A percentile compares a stretch with the other conserved stretches of the same genome.
These are phyloP conservation scores for Puccinia polysora DNA, from an alignment of 1,284 basidiomycete species.

Conservation along the genomic window DNA sequence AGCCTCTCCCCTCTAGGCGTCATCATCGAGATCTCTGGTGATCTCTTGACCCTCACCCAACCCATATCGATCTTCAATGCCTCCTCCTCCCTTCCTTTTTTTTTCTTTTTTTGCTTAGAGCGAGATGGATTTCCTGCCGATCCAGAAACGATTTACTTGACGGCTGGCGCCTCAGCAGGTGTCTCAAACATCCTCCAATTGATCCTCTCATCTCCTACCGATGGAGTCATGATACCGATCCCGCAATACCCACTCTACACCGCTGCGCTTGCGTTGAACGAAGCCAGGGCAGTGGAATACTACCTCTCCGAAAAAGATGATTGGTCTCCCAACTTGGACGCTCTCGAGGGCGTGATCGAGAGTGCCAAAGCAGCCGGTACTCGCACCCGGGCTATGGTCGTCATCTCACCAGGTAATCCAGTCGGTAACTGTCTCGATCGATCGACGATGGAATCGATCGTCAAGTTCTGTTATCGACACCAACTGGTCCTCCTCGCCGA, in stretches of 20 bases:
- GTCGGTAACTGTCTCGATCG: constrained; percentile 76
- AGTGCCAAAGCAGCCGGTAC: constrained; percentile 65
- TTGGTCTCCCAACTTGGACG: constrained; percentile 75
- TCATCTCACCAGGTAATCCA: constrained; percentile 95
- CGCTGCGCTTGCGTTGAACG: constrained; percentile 79
- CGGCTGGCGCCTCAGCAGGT: constrained; percentile 85
- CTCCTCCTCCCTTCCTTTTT: background rate
- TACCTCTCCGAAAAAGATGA: constrained; percentile 74
- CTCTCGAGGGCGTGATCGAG: constrained; percentile 65
- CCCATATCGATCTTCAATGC: background rate
- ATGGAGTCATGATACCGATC: constrained; percentile 87
- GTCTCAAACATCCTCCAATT: constrained; percentile 81
- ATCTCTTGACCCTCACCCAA: background rate
- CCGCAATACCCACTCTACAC: constrained; percentile 98
- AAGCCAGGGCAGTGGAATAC: constrained; percentile 79
- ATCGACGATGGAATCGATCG: constrained; percentile 67
- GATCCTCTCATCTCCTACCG: constrained; percentile 63
- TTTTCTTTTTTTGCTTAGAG: constrained; percentile 57
- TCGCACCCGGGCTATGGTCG: constrained; percentile 72
- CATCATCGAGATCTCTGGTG: constrained; percentile 7
- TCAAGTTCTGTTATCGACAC: constrained; percentile 75
- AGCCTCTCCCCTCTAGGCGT: too few relatives aligned
- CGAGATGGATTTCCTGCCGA: constrained; percentile 81
- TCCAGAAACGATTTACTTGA: constrained; percentile 85
- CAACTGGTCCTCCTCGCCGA: constrained; percentile 84